Percentiles rank a stretch among this genome's conserved stretches.
Evolutionary conservation across 225 moss, liverwort and hornwort species (phyloP).

Genomic region (Polytrichum formosum): DNA sequence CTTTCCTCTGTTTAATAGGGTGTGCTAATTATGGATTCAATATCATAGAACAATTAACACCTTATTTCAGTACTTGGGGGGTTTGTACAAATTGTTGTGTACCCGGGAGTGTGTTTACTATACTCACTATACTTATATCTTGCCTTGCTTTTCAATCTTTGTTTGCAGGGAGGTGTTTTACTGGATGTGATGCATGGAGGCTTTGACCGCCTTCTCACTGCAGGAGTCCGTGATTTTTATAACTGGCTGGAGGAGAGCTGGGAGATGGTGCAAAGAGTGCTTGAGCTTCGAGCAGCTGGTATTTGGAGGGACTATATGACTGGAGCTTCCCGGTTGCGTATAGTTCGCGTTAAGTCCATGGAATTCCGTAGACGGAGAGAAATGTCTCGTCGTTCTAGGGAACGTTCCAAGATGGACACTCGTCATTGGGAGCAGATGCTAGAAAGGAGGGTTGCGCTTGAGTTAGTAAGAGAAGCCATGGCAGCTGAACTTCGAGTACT

Average conservation of each 20-base stretch:
- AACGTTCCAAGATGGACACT: constrained; percentile 54
- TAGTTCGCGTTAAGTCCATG: constrained; percentile 54
- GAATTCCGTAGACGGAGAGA: constrained; percentile 68
- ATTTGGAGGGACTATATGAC: constrained; percentile 68
- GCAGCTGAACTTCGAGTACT: constrained; percentile 83
- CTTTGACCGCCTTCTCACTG: constrained; percentile 60
- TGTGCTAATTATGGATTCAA: too few relatives aligned
- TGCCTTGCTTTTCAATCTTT: background rate
- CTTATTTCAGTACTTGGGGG: too few relatives aligned
- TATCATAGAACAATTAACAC: too few relatives aligned
- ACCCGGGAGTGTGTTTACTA: too few relatives aligned
- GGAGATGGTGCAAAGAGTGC: constrained; percentile 45
- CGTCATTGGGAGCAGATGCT: constrained; percentile 87
- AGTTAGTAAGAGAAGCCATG: constrained; percentile 89
- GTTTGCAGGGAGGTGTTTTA: constrained; percentile 46
- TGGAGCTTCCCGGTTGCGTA: constrained; percentile 63
- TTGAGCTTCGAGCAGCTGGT: constrained; percentile 58
- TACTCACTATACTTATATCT: too few relatives aligned
- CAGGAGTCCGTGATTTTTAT: constrained; percentile 55
- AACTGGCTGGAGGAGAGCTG: constrained; percentile 59
- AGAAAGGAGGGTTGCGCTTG: constrained; percentile 83
- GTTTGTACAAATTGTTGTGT: too few relatives aligned
- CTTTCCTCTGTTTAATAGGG: too few relatives aligned
- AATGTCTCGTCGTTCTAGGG: constrained; percentile 65
- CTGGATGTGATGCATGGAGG: constrained; percentile 76